A percentile compares a stretch with the other conserved stretches of the same genome.
Conservation (phyloP, 306 rosid genomes). For the Begonia loranthoides region DNA sequence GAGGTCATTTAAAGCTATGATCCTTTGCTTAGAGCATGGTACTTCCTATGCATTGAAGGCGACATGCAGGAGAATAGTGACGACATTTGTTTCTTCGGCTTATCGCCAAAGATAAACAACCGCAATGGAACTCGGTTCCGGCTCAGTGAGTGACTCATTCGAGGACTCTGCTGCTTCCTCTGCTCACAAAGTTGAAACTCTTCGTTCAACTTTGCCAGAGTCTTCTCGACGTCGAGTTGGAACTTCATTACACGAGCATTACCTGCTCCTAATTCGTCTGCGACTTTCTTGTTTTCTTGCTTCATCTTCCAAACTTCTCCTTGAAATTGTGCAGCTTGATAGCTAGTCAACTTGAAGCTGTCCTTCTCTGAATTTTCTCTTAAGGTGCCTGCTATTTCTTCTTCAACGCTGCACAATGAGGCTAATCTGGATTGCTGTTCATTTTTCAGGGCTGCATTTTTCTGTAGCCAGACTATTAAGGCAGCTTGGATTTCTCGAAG, state of each 20-base stretch:
- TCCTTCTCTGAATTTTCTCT: conserved; percentile 75
- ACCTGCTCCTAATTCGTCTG: conserved; percentile 73
- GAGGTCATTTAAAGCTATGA: not conserved
- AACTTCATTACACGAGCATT: conserved; percentile 43
- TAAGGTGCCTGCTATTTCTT: conserved; percentile 59
- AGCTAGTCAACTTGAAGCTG: conserved; percentile 76
- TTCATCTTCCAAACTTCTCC: conserved; percentile 95
- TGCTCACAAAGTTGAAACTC: conserved; percentile 40
- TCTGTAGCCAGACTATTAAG: conserved; percentile 54
- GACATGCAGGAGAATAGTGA: conserved; percentile 64
- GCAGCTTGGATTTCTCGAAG: conserved; percentile 64
- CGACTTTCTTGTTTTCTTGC: conserved; percentile 86
- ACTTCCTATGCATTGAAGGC: conserved; percentile 57
- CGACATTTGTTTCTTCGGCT: conserved; percentile 59
- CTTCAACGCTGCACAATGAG: conserved; percentile 67
- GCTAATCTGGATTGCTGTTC: conserved; percentile 56
- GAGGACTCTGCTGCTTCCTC: conserved; percentile 31
- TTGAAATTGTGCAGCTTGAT: conserved; percentile 93
- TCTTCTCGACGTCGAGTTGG: conserved; percentile 49
- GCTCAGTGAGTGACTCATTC: conserved; percentile 28
- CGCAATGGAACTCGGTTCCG: conserved; percentile 55
- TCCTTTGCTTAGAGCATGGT: conserved; percentile 23
- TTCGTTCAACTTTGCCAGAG: conserved; percentile 52
- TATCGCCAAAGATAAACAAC: conserved; percentile 71
- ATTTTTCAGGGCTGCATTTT: conserved; percentile 35